These are phyloP conservation scores for Selaginella tamariscina DNA, from an alignment of 75 land plant genomes.

Conservation along the genomic window DNA sequence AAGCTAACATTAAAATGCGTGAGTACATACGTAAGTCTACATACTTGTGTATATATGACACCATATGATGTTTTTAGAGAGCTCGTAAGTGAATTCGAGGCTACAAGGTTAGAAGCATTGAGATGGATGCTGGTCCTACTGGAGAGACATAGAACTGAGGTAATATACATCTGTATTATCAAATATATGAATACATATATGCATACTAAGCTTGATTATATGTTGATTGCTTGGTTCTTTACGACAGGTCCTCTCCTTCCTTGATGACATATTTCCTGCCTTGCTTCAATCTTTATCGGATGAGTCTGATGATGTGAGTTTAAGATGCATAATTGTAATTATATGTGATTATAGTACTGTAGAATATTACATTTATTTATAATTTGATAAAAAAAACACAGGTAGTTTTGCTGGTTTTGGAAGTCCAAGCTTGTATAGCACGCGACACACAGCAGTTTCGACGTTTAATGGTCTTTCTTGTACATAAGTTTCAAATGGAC, in stretches of 20 bases:
- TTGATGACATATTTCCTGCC: constrained; percentile 6
- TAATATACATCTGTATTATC: background rate
- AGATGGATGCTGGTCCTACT: constrained; percentile 7
- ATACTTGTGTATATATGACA: background rate
- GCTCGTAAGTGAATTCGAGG: constrained; percentile 2
- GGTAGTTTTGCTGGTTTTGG: constrained; percentile 8
- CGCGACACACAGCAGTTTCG: constrained; percentile 6
- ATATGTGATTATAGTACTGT: background rate
- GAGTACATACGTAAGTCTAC: background rate
- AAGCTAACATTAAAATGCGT: no score
- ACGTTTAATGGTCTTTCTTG: constrained; percentile 7
- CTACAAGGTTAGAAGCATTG: constrained; percentile 2
- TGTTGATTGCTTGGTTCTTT: background rate
- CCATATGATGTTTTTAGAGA: background rate
- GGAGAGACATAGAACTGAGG: constrained; percentile 12
- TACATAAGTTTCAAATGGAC: constrained; percentile 10
- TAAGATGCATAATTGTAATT: background rate
- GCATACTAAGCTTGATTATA: background rate
- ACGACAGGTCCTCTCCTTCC: constrained; percentile 5
- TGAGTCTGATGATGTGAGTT: constrained; percentile 10
- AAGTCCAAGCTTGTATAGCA: constrained; percentile 15
- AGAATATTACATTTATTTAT: background rate
- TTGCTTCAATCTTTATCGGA: constrained; percentile 5
- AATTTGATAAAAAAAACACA: background rate
- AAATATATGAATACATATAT: no score